Evolutionary conservation across 2,329 filamentous ascomycete genomes (phyloP), one percentile per base, ranked within the genome.

Genomic region (Xylaria sp.): DNA sequence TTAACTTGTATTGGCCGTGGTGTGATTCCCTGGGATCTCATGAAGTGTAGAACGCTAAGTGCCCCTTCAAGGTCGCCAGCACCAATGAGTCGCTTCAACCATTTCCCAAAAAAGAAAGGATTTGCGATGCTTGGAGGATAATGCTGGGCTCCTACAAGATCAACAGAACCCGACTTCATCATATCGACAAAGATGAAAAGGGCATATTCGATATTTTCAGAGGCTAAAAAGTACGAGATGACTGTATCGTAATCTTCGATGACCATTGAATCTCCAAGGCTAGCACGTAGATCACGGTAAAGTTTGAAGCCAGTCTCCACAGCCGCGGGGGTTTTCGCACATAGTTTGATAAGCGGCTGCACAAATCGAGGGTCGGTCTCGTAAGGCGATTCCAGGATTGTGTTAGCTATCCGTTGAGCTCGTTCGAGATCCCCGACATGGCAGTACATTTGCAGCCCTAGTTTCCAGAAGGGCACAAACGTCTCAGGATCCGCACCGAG

Each of bases 171-270:
- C 4, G 87, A 86, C 66, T 89, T 88, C 89, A 97, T 94, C 93
- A 97, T 97, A 78, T 97, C 93, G 73, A 91, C 92, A 79, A 97
- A 97, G 0, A 93, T 88, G 62, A 89, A 88, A 63, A 95, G 85
- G 0, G 92, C 93, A 68, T 90, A 85, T 68, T 91, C 87, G 6
- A 88, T 84, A 67, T 90, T 85, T 62, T 89, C 87, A 6, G 88
- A 85, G 26, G 89, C 84, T 31, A 97, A 81, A 75, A 97, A 93
- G 53, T 87, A 87, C 23, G 90, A 86, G 56, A 91, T 89, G 42
- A 94, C 86, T 68, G 87, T 83, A 77, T 97, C 93, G 74, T 94
- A 97, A 76, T 97, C 92, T 20, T 88, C 82, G 75, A 94, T 89
- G 3, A 83, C 87, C 81, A 94, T 90, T 0, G 84, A 79, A 28